Evolutionary conservation across 352 stramenopile genomes (phyloP), one percentile per base, ranked within the genome.

Genomic region (Phytophthora idaei): DNA sequence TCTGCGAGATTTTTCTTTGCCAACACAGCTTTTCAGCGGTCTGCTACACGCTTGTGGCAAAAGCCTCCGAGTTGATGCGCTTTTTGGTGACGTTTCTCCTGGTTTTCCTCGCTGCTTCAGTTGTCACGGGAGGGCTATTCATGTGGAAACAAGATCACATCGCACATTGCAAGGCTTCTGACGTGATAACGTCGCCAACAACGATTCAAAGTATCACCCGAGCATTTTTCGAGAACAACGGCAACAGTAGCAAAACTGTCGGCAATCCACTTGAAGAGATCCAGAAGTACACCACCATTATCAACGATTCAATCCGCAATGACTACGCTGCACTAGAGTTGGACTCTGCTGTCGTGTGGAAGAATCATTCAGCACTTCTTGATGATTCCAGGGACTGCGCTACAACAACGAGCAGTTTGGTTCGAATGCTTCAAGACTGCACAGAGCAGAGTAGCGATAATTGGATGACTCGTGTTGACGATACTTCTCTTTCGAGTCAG

Each of bases 1-100:
- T 81, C 2, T 88, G 80, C 60, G 74, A 76, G 41, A 52, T 90
- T 3, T 66, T 92, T 31, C 61, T 61, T 15, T 85, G 81, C 49
- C 65, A 74, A 9, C 71, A 87, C 45, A 81, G 77, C 47, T 60
- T 79, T 50, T 56, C 42, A 25, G 81, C 63, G 25, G 57, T 92
- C 0, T 60, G 77, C 39, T 80, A 75, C 52, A 72, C 81, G 21
- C 11, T 87, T 15, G 54, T 80, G 59, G 71, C 59, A 48, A 77
- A 85, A 29, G 62, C 47, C 4, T 62, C 66, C 3, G 66, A 81
- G 8, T 32, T 90, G 9, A 21, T 72, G 27, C 73, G 78, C 10
- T 46, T 69, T 28, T 41, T 80, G 8, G 52, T 80, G 15, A 73
- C 71, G 10, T 89, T 89, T 29, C 36, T 82, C 10, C 45, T 87